These are phyloP conservation scores for Fragilariopsis cylindrus DNA, from an alignment of 108 stramenopile species.

Conservation along the genomic window DNA sequence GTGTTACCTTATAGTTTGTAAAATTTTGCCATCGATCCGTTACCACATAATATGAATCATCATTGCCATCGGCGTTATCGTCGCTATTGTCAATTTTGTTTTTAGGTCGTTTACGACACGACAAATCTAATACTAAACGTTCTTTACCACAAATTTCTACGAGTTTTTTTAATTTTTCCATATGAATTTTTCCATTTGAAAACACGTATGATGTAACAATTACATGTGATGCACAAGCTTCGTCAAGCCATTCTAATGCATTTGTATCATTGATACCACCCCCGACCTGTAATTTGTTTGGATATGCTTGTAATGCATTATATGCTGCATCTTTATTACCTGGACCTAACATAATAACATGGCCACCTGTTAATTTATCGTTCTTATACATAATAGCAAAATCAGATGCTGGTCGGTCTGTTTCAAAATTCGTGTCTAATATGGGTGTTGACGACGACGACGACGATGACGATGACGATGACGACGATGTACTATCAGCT, in stretches of 20 bases:
- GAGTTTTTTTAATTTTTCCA: constrained; percentile 70
- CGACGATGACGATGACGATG: neutral
- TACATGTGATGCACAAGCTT: constrained; percentile 90
- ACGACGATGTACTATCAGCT: constrained; percentile 16
- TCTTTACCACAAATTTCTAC: constrained; percentile 75
- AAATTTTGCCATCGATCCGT: constrained; percentile 97
- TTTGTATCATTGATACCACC: constrained; percentile 91
- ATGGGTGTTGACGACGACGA: no score
- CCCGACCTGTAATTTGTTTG: constrained; percentile 92
- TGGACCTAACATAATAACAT: constrained; percentile 96
- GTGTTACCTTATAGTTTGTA: constrained; percentile 74
- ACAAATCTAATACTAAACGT: constrained; percentile 93
- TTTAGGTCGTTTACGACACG: constrained; percentile 73
- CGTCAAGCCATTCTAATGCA: constrained; percentile 79
- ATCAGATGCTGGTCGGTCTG: constrained; percentile 69
- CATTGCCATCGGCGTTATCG: constrained; percentile 5
- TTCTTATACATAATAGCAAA: constrained; percentile 79
- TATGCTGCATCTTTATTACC: constrained; percentile 89
- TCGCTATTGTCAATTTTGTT: constrained; percentile 10
- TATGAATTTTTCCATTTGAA: constrained; percentile 75
- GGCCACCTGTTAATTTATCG: constrained; percentile 89
- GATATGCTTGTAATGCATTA: constrained; percentile 82
- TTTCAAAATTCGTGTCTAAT: constrained; percentile 87
- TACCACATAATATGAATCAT: constrained; percentile 86
- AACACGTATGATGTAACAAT: constrained; percentile 98